Percentiles rank a stretch among this genome's conserved stretches.
phyloP scores from a whole-genome alignment of 306 rosid genomes.

The Sophora flavescens region DNA sequence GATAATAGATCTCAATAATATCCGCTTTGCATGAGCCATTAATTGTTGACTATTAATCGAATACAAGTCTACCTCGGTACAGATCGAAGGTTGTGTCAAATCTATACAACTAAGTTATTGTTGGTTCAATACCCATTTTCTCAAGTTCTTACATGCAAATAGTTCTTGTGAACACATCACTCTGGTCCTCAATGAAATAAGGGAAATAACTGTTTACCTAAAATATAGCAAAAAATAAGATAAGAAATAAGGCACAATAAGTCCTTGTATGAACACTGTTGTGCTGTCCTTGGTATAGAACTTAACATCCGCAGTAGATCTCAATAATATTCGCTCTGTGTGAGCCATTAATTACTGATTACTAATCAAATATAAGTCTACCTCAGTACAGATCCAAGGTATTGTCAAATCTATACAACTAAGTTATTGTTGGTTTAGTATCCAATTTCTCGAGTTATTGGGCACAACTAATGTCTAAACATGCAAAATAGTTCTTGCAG shows the following conservation, averaged over 20 bases:
- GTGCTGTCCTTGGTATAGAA: background rate
- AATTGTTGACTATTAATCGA: background rate
- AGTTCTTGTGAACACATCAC: constrained; percentile 7
- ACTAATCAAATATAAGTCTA: background rate
- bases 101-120: constrained; percentile 7
- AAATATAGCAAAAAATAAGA: no score
- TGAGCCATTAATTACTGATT: background rate
- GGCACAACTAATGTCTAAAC: constrained; percentile 22
- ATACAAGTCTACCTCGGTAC: background rate
- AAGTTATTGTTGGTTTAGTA: constrained; percentile 1
- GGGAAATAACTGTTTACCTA: no score
- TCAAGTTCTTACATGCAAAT: background rate
- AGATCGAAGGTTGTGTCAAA: background rate
- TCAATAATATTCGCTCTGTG: background rate
- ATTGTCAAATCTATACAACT: background rate
- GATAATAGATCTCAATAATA: background rate
- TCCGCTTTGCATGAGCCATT: background rate
- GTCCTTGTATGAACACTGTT: background rate
- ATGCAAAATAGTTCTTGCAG: constrained; percentile 20
- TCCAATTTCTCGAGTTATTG: constrained; percentile 2
- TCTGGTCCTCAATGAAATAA: background rate
- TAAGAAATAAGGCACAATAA: no score
- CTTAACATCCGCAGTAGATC: background rate
- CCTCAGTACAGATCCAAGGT: background rate
- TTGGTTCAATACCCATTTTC: constrained; percentile 21